Base-by-base conservation (phyloP, 768 basidiomycete genomes). In the Crucibulum laeve region DNA sequence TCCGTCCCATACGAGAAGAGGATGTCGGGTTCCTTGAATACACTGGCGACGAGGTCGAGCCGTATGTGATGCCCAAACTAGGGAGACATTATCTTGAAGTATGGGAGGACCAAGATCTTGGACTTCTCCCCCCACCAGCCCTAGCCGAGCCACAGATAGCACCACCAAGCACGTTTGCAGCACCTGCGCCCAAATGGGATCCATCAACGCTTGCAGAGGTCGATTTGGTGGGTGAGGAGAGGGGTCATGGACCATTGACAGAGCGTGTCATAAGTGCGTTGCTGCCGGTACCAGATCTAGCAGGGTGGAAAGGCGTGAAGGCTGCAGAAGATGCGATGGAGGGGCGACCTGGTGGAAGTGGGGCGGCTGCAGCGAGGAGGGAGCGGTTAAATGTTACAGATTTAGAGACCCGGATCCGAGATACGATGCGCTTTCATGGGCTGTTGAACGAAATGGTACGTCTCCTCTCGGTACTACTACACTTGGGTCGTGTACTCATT, bases 11-110 rank as follows among this genome's bases (percentile, higher is more conserved):
- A 34, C 86, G 86, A 49, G 96, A 98, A 64, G 96, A 98, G 62
- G 96, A 99, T 57, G 68, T 98, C 22, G 95, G 95, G 2, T 94
- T 92, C 63, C 73, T 99, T 41, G 87, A 91, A 47, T 88, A 88
- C 55, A 84, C 84, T 8, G 88, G 79, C n/a, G 93, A 97, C 55
- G 93, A 96, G 48, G 71, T 89, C 6, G 89, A 92, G 45, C 86
- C 91, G 0, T 96, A 80, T 55, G 64, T 91, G 25, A 79, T 94
- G 65, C 95, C 95, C 22, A 79, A 85, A 44, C 76, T 96, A 1
- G 95, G 78, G 17, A 73, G 82, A 52, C 93, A 95, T 64, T 99
- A 97, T 55, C 67, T 80, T 25, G 89, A 95, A 41, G 73, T 84
- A 0, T 99, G 95, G 94, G 94, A 94, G 49, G 92, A 96, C 54